These are phyloP conservation scores for Neurospora sp. DNA, from an alignment of 495 filamentous ascomycete genomes.

Conservation along the genomic window DNA sequence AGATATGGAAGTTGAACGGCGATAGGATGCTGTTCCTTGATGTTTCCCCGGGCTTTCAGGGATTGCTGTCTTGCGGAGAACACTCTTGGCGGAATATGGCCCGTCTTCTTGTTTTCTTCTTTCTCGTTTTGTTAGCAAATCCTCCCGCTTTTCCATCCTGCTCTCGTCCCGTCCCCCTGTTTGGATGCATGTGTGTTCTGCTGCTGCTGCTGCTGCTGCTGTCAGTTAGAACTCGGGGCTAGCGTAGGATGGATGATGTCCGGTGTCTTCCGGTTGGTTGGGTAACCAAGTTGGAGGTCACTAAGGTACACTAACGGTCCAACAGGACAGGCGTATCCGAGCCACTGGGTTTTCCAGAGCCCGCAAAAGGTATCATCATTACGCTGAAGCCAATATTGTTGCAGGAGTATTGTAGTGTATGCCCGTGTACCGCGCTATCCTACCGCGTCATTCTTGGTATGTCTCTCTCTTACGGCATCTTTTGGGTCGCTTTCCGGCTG, in stretches of 20 bases:
- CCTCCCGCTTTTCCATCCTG: neutral
- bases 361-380: neutral
- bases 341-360: neutral
- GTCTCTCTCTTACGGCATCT: neutral
- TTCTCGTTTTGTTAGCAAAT: neutral
- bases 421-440: neutral
- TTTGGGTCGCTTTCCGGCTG: neutral
- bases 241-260: neutral
- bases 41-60: neutral
- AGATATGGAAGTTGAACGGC: neutral
- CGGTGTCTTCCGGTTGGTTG: neutral
- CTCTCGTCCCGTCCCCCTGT: neutral
- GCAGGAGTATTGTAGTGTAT: neutral
- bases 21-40: neutral
- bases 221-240: neutral
- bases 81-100: neutral
- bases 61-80: neutral
- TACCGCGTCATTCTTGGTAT: neutral
- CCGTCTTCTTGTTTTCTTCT: neutral
- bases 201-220: neutral
- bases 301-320: neutral
- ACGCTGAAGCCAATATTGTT: neutral
- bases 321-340: neutral
- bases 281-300: neutral
- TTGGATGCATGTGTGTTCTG: neutral